phyloP scores from a whole-genome alignment of 1,284 basidiomycete genomes.

The Ustilago lituana region DNA sequence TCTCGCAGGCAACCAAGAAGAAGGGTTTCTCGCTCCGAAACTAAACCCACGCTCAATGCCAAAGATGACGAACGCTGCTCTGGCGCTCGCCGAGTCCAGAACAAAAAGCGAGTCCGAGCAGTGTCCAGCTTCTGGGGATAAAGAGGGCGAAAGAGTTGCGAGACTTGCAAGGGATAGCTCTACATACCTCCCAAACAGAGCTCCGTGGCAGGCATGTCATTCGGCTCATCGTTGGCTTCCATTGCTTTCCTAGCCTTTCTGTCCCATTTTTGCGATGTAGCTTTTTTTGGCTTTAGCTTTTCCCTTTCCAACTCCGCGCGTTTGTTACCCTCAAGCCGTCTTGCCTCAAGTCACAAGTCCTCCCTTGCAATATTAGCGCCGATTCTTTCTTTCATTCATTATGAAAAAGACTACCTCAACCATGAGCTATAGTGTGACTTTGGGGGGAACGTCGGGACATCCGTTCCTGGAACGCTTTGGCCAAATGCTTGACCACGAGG shows the following conservation, averaged over 20 bases:
- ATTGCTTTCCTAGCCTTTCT: neutral
- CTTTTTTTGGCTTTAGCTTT: neutral
- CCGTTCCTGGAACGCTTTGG: constrained; percentile 14
- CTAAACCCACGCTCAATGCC: constrained; percentile 13
- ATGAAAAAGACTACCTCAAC: too few relatives aligned
- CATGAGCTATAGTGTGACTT: too few relatives aligned
- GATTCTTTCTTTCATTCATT: constrained; percentile 7
- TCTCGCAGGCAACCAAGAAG: constrained; percentile 58
- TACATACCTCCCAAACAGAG: too few relatives aligned
- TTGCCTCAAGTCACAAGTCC: constrained; percentile 3
- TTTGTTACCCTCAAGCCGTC: neutral
- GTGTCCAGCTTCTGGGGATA: too few relatives aligned
- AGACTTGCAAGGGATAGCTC: neutral
- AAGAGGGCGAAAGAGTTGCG: too few relatives aligned
- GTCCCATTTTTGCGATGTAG: too few relatives aligned
- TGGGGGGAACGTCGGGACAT: constrained; percentile 7
- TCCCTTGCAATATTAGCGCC: constrained; percentile 28
- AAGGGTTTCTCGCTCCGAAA: constrained; percentile 62
- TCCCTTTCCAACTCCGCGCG: neutral
- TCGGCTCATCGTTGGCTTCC: constrained; percentile 6
- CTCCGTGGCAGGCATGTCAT: constrained; percentile 1
- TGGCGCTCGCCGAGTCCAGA: too few relatives aligned
- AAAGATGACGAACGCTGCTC: neutral
- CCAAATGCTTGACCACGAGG: too few relatives aligned
- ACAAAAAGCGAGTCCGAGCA: too few relatives aligned